phyloP scores from a whole-genome alignment of 371 early-diverging fungal species.

The Mycotypha africana region DNA sequence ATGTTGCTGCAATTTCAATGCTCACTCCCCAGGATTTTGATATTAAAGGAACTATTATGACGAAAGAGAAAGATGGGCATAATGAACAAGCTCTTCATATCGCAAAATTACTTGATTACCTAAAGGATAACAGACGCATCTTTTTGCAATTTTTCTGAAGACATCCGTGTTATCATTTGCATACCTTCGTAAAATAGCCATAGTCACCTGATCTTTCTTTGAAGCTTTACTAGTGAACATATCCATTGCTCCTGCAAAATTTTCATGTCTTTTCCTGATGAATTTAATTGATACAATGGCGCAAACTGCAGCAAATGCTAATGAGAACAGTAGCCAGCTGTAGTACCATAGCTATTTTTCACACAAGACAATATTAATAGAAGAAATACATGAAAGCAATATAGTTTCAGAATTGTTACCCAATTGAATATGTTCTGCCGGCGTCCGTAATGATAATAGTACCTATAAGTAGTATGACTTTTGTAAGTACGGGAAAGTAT shows the following conservation, averaged over 20 bases:
- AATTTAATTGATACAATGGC: slow-evolving; percentile 17
- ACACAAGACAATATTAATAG: neutral
- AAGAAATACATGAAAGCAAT: neutral
- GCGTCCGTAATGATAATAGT: slow-evolving; percentile 25
- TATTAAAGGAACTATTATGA: slow-evolving; percentile 23
- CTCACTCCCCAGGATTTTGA: slow-evolving; percentile 31
- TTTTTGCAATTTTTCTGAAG: slow-evolving; percentile 25
- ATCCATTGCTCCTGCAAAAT: slow-evolving; percentile 20
- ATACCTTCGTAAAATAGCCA: slow-evolving; percentile 3
- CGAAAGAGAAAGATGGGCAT: neutral
- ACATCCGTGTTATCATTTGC: slow-evolving; percentile 6
- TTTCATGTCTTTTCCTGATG: slow-evolving; percentile 16
- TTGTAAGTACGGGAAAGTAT: too few species aligned
- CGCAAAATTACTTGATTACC: slow-evolving; percentile 9
- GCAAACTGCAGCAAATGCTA: slow-evolving; percentile 17
- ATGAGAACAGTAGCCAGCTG: slow-evolving; percentile 18
- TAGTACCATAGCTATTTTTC: slow-evolving; percentile 34
- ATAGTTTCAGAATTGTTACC: slow-evolving; percentile 15
- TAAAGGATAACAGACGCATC: slow-evolving; percentile 32
- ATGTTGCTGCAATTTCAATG: slow-evolving; percentile 19
- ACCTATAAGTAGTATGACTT: too few species aligned
- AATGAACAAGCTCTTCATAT: neutral
- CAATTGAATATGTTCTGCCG: slow-evolving; percentile 19
- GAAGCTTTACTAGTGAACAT: slow-evolving; percentile 6
- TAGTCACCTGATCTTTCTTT: neutral